These are phyloP conservation scores for Elsinoe fawcettii DNA, from an alignment of 2,329 filamentous ascomycete species.

Conservation along the genomic window DNA sequence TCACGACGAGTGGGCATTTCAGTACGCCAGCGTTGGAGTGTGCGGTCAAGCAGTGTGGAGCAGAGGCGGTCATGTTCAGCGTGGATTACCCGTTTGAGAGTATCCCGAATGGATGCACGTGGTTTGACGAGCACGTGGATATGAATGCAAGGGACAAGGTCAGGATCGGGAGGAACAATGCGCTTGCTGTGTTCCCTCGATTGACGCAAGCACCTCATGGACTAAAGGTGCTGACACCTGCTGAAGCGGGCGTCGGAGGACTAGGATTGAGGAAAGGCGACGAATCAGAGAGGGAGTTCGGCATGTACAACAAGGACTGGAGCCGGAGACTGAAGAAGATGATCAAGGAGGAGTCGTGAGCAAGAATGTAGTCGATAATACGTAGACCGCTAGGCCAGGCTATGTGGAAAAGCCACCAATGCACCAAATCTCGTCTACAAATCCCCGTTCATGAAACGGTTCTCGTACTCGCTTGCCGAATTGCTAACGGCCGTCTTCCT, in stretches of 20 bases:
- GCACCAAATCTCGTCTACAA: neutral
- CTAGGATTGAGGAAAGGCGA: constrained; percentile 7
- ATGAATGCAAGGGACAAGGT: constrained; percentile 43
- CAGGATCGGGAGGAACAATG: constrained; percentile 26
- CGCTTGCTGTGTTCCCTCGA: neutral
- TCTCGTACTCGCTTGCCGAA: constrained; percentile 27
- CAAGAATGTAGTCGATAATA: neutral
- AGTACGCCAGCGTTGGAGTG: constrained; percentile 43
- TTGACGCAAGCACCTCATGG: constrained; percentile 7
- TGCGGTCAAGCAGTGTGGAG: constrained; percentile 30
- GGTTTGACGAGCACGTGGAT: constrained; percentile 45
- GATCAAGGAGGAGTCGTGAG: constrained; percentile 4
- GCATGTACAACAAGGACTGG: constrained; percentile 11
- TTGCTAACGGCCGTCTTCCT: constrained; percentile 22
- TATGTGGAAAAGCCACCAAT: neutral
- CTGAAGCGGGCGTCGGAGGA: neutral
- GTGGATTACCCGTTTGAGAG: constrained; percentile 52
- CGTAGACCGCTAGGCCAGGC: neutral
- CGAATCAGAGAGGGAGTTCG: constrained; percentile 1
- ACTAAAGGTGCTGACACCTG: neutral
- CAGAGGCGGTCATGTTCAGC: constrained; percentile 49
- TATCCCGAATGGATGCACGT: constrained; percentile 41
- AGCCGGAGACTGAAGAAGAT: constrained; percentile 2
- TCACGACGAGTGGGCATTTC: constrained; percentile 53
- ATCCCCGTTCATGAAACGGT: constrained; percentile 22